Evolutionary conservation across 2,329 filamentous ascomycete species (phyloP).

Genomic region (Podosphaera fusca): DNA sequence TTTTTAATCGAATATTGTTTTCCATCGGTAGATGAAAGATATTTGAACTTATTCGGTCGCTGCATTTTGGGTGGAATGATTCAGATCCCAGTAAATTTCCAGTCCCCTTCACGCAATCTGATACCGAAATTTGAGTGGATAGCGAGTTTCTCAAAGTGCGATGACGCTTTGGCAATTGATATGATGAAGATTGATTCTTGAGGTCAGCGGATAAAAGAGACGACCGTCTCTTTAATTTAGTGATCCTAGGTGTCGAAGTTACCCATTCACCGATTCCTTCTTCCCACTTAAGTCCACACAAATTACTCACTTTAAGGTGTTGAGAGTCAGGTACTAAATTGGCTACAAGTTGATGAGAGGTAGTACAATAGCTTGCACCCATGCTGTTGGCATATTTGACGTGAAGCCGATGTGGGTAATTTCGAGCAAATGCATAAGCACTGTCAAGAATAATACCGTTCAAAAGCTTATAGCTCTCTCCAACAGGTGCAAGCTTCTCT

Average conservation of each 20-base stretch:
- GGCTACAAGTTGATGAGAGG: slow-evolving; percentile 2
- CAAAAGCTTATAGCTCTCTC: slow-evolving; percentile 4
- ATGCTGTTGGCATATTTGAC: slow-evolving; percentile 14
- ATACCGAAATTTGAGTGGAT: not conserved
- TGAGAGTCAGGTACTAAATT: not conserved
- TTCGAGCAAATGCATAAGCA: slow-evolving; percentile 15
- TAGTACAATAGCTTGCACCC: slow-evolving; percentile 7
- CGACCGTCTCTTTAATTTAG: slow-evolving; percentile 9
- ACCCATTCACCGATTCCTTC: slow-evolving; percentile 34
- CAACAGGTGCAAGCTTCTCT: slow-evolving; percentile 4
- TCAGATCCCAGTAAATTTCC: not conserved
- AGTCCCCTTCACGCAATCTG: not conserved
- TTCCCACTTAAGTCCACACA: slow-evolving; percentile 25
- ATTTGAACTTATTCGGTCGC: not conserved
- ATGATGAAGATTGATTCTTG: slow-evolving; percentile 9
- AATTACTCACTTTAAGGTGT: slow-evolving; percentile 1
- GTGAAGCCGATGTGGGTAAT: slow-evolving; percentile 11
- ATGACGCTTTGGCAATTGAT: slow-evolving; percentile 4
- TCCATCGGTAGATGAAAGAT: not conserved
- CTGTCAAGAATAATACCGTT: slow-evolving; percentile 15
- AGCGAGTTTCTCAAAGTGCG: slow-evolving; percentile 1
- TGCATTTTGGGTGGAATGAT: not conserved
- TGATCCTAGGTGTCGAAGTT: slow-evolving; percentile 21
- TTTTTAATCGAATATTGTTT: not conserved
- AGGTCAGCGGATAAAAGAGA: slow-evolving; percentile 5